phyloP scores from a whole-genome alignment of 768 basidiomycete species.

The Tephrocybe sp. region DNA sequence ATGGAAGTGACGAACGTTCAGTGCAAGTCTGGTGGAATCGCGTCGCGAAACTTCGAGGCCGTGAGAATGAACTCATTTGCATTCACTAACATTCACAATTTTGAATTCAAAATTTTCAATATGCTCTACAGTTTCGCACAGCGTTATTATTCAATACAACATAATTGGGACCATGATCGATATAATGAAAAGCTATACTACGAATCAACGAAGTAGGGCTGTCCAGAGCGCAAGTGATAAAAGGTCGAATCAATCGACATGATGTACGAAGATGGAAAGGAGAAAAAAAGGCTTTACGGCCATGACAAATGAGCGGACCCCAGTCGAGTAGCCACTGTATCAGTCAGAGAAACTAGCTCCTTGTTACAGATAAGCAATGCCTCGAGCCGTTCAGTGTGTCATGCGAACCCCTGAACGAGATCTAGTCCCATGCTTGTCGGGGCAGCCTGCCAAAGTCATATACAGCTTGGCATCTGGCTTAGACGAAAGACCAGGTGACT shows the following conservation, averaged over 20 bases:
- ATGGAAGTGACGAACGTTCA: not conserved
- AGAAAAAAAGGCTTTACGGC: not conserved
- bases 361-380: slow-evolving; percentile 8
- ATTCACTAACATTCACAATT: no score
- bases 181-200: no score
- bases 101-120: no score
- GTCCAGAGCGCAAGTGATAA: slow-evolving; percentile 5
- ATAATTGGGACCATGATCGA: no score
- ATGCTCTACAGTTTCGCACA: no score
- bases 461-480: slow-evolving; percentile 11
- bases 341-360: slow-evolving; percentile 16
- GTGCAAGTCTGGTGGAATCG: no score
- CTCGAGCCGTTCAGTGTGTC: slow-evolving; percentile 15
- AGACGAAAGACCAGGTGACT: slow-evolving; percentile 39
- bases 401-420: slow-evolving; percentile 2
- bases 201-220: not conserved
- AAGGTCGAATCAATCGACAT: not conserved
- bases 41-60: not conserved
- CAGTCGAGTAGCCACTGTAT: slow-evolving; percentile 13
- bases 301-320: slow-evolving; percentile 16
- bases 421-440: slow-evolving; percentile 6
- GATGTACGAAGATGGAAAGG: not conserved
- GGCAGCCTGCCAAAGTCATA: slow-evolving; percentile 7
- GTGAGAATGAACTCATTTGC: not conserved
- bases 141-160: no score